Percentiles rank a stretch among this genome's conserved stretches.
phyloP scores from a whole-genome alignment of 345 rosid genomes.

The Leavenworthia alabamica region DNA sequence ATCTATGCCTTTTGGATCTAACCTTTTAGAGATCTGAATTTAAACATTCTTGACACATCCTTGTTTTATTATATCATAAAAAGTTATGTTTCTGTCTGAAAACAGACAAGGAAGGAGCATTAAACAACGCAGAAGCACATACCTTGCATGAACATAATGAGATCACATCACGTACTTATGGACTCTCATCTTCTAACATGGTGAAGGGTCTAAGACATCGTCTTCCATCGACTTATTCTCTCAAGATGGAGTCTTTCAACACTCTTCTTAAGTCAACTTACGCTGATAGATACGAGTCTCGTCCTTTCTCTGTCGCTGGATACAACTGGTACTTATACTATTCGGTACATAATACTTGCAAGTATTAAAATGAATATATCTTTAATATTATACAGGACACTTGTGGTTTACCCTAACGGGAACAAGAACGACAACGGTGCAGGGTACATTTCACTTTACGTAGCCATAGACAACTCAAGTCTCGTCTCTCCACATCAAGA shows the following conservation, averaged over 20 bases:
- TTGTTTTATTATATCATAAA: neutral
- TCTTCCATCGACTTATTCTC: constrained; percentile 3
- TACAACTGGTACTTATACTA: neutral
- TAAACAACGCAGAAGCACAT: neutral
- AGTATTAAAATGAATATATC: too few species aligned
- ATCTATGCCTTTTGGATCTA: neutral
- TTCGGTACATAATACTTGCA: too few species aligned
- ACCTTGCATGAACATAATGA: neutral
- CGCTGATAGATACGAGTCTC: neutral
- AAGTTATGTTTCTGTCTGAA: neutral
- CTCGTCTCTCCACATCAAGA: neutral
- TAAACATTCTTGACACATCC: neutral
- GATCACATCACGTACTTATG: neutral
- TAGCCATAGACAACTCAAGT: constrained; percentile 5
- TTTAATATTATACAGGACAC: neutral
- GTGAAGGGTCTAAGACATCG: neutral
- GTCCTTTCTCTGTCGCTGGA: constrained; percentile 1
- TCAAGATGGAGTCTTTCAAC: neutral
- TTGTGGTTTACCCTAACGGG: constrained; percentile 21
- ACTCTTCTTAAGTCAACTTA: neutral
- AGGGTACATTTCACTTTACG: constrained; percentile 23
- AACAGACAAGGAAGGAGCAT: neutral
- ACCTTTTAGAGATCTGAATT: neutral
- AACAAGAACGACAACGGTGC: constrained; percentile 3
- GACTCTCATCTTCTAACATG: neutral